Evolutionary conservation across 805 yeast species (phyloP), one percentile per base, ranked within the genome.

Genomic region (Candida mattraensis): DNA sequence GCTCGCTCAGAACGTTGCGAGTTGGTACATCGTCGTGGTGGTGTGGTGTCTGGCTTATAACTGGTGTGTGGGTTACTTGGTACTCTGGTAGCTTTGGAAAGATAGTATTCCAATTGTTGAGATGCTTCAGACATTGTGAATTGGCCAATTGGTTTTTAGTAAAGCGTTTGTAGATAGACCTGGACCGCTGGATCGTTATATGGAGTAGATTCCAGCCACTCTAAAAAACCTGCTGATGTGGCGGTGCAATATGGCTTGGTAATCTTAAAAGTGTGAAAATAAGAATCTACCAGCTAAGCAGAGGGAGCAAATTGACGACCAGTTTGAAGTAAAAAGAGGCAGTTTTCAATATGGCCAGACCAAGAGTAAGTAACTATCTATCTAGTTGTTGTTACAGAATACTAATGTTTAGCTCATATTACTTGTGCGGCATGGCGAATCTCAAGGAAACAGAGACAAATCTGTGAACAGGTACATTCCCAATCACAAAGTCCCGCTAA

Each of bases 381-480:
- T 10, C 11, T 5, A 10, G 18, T 18, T 32, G 27, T 33, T 38
- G 53, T 39, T 44, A 51, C 47, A 21, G 17, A n/a, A 32, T n/a
- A n/a, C n/a, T n/a, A n/a, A n/a, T n/a, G n/a, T 34, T 50, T 48
- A 51, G 63, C 58, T 88, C 20, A 87, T 89, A 18, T 66, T 89
- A 33, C 67, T 89, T 18, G 79, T 89, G 9, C 78, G 97, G 46
- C 97, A 89, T 56, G 97, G 97, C 17, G 96, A 89, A 54, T 83
- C 93, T 5, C 94, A 86, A 53, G 94, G 96, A 7, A 89, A 89
- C 61, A 77, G 76, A 47, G 95, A 89, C 60, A 88, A 89, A 56
- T 64, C 78, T 1, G 88, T 89, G 34, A 89, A 89, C 58, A 68
- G 82, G 37, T 70, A 71, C 52, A 75, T 80, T 1, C 87, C 96